Conservation (phyloP, 2,329 filamentous ascomycete species). For the Colletotrichum tropicicola region DNA sequence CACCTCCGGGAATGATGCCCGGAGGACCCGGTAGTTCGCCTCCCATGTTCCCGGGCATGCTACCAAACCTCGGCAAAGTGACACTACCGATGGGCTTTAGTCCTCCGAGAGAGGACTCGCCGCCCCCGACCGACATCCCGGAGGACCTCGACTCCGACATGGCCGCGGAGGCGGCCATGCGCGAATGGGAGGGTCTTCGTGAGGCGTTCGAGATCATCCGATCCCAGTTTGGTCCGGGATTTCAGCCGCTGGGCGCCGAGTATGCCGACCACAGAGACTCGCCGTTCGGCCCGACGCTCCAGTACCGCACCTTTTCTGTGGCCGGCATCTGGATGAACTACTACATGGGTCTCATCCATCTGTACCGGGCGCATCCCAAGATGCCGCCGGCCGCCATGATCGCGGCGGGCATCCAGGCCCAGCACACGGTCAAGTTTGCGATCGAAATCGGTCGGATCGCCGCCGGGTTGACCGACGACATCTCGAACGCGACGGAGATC, state of each 20-base stretch:
- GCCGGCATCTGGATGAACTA: conserved; percentile 89
- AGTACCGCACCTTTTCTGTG: conserved; percentile 88
- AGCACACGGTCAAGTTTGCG: conserved; percentile 75
- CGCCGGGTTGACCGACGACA: conserved; percentile 72
- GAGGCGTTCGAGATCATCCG: conserved; percentile 75
- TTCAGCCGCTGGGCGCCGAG: conserved; percentile 78
- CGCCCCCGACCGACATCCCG: conserved; percentile 49
- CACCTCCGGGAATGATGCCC: conserved; percentile 18
- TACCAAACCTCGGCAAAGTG: conserved; percentile 61
- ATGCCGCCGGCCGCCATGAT: conserved; percentile 94
- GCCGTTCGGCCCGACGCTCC: conserved; percentile 83
- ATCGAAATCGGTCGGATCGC: conserved; percentile 82
- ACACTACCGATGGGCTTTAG: conserved; percentile 63
- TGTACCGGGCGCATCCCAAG: conserved; percentile 83
- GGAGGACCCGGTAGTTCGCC: conserved; percentile 45
- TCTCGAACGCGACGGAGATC: conserved; percentile 63
- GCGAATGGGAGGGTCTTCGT: conserved; percentile 82
- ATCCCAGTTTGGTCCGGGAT: conserved; percentile 75
- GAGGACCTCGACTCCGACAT: conserved; percentile 69
- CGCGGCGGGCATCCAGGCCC: conserved; percentile 81
- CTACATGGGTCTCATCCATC: conserved; percentile 83
- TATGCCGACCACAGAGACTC: conserved; percentile 67
- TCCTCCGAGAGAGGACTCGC: conserved; percentile 53
- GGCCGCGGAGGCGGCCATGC: conserved; percentile 74
- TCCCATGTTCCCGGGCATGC: conserved; percentile 63